Base-by-base conservation (phyloP, 2,329 filamentous ascomycete species). In the Cladosporium sp. region DNA sequence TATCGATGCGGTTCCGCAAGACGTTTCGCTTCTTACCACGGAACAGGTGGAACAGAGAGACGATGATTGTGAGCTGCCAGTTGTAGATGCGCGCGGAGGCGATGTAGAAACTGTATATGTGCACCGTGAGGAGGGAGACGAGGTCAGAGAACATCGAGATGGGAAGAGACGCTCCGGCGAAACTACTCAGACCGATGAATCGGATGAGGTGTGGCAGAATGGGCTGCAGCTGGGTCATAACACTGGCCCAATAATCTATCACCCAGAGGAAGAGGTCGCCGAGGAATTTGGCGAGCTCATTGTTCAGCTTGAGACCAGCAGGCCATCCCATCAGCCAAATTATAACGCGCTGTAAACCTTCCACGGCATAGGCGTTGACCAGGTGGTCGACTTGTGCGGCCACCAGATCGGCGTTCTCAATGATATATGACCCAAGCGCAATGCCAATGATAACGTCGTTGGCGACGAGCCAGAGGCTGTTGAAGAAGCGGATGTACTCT, bases 401-500 rank as follows among this genome's bases (percentile, higher is more conserved):
- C 1, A 97, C 92, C 84, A 90, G 92, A 65, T 88, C 85, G 1
- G 92, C 90, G 73, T 99, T 97, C 76, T 99, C 95, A 68, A 98
- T 94, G 68, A 99, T 96, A 77, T 97, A 99, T 0, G 93, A 96
- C 0, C 95, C 96, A 8, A 99, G 81, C 1, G 95, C 95, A 71
- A 99, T 97, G 30, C 95, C 96, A 67, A 99, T 98, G 70, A 99
- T 99, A 57, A 99, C 91, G 80, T 99, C 95, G 80, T 99, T 99
- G 34, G 93, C 93, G 26, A 99, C 95, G 10, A 99, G 90, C 95
- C 95, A 99, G 4, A 99, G 83, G 74, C 93, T 97, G 78, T 99
- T 99, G 81, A 98, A 99, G 79, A 99, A 99, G 18, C 95, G 90
- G 71, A 99, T 99, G 77, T 99, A 99, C 78, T 99, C 95, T 0